Evolutionary conservation across 2,329 filamentous ascomycete genomes (phyloP), one percentile per base, ranked within the genome.

Genomic region (Paracamarosporium sp.): DNA sequence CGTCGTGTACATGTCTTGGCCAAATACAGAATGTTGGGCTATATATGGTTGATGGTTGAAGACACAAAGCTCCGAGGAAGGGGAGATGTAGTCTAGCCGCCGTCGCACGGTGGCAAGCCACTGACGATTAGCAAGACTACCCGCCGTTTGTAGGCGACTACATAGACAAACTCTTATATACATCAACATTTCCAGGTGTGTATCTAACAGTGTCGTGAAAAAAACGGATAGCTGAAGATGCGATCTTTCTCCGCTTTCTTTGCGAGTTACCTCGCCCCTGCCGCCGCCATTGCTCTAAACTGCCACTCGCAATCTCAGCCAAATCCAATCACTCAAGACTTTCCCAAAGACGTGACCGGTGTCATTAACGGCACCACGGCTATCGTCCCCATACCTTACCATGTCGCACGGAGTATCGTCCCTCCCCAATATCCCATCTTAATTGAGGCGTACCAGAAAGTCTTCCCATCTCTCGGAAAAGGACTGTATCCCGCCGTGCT

Each of bases 401-500:
- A 69, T 2, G 68, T 78, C 1, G 84, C 83, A 6, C 79, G 81
- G 8, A 66, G 73, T 17, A 64, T 85, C 17, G 79, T 86, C 17
- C 84, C 84, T 0, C 33, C 77, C 0, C 69, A 81, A 65, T 85
- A 82, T 64, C 62, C 67, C 15, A 86, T 86, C 62, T 72, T 85
- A 43, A 82, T 81, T 57, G 63, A 72, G 13, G 81, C 80, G 5
- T 84, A 83, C 63, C 74, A 78, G 5, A 62, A 70, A 4, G 66
- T 84, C n/a, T 72, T 86, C 5, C 83, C 83, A 1, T 63, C 72
- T 4, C 84, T 86, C 31, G 82, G 83, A 0, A 55, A 67, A 9
- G 81, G 78, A 62, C 82, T 80, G 79, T 86, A 86, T 62, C 84
- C 84, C 1, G 80, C 84, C 36, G 59, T 85, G 52, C 60, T 84